These are phyloP conservation scores for Aquilaria yunnanensis DNA, from an alignment of 345 rosid genomes.

Conservation along the genomic window DNA sequence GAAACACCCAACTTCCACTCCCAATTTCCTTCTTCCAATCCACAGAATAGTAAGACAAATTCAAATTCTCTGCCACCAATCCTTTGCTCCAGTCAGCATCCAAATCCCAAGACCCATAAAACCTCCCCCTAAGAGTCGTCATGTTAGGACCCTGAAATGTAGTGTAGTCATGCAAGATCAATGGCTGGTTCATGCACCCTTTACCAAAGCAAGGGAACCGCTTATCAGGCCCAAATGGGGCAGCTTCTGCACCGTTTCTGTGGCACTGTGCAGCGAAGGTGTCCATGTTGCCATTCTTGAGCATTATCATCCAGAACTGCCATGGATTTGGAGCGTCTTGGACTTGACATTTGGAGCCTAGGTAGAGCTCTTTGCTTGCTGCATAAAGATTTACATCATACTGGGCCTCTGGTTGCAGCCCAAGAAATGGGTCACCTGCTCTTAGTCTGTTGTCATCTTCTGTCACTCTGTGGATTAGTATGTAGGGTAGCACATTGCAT, in stretches of 20 bases:
- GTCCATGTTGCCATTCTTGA: conserved; percentile 57
- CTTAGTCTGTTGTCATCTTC: conserved; percentile 53
- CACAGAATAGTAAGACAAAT: conserved; percentile 35
- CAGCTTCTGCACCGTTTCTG: conserved; percentile 40
- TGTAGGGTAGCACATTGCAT: conserved; percentile 16
- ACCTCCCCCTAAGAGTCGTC: conserved; percentile 35
- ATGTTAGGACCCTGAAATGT: conserved; percentile 25
- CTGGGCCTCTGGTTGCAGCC: conserved; percentile 23
- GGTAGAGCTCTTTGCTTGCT: conserved; percentile 50
- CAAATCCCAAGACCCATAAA: conserved; percentile 62
- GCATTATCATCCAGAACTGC: conserved; percentile 72
- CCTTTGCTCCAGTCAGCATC: conserved; percentile 30
- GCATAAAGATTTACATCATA: conserved; percentile 36
- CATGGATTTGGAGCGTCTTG: conserved; percentile 49
- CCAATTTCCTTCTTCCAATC: conserved; percentile 50
- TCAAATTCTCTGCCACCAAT: conserved; percentile 4
- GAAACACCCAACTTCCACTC: conserved; percentile 48
- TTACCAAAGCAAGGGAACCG: conserved; percentile 59
- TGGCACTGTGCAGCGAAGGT: conserved; percentile 52
- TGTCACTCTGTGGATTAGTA: conserved; percentile 40
- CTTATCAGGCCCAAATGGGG: conserved; percentile 34
- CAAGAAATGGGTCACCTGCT: conserved; percentile 30
- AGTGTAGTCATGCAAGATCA: conserved; percentile 47
- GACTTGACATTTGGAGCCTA: conserved; percentile 57
- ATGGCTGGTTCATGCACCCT: conserved; percentile 68